These are phyloP conservation scores for Coniosporium tulheliwenetii DNA, from an alignment of 2,329 filamentous ascomycete species.

Conservation along the genomic window DNA sequence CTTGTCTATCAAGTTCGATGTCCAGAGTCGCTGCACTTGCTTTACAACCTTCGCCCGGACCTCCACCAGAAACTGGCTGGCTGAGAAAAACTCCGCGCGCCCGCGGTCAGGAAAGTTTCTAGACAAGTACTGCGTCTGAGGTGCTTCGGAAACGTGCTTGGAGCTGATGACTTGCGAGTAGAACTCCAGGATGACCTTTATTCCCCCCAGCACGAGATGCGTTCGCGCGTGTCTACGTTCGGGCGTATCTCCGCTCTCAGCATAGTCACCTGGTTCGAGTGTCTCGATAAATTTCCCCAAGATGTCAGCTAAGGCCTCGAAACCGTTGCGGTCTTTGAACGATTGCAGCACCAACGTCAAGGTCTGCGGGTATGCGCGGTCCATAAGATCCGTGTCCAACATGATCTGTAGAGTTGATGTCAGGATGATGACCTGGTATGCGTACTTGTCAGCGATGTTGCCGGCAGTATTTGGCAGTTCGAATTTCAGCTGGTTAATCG, in stretches of 20 bases:
- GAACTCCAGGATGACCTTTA: conserved; percentile 74
- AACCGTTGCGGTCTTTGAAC: conserved; percentile 68
- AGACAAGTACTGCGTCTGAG: conserved; percentile 42
- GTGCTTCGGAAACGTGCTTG: conserved; percentile 67
- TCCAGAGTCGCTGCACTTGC: conserved; percentile 65
- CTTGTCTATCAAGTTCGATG: conserved; percentile 69
- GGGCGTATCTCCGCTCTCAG: conserved; percentile 9
- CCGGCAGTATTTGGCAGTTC: conserved; percentile 26
- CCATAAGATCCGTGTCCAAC: conserved; percentile 42
- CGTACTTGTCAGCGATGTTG: conserved; percentile 45
- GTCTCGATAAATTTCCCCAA: conserved; percentile 6
- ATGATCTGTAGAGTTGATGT: conserved; percentile 65
- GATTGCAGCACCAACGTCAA: conserved; percentile 66
- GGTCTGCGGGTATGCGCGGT: conserved; percentile 32
- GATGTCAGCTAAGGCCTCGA: conserved; percentile 32
- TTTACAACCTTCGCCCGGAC: conserved; percentile 68
- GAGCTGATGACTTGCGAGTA: conserved; percentile 62
- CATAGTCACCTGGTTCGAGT: conserved; percentile 2
- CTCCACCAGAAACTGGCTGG: conserved; percentile 72
- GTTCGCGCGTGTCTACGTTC: no score
- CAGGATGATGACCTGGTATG: conserved; percentile 70
- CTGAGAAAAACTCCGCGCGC: conserved; percentile 44
- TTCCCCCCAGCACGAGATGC: conserved; percentile 14
- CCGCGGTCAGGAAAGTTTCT: conserved; percentile 37
- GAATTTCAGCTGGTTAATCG: conserved; percentile 50